phyloP scores from a whole-genome alignment of 2,329 filamentous ascomycete genomes.

The Aspergillus sp. region DNA sequence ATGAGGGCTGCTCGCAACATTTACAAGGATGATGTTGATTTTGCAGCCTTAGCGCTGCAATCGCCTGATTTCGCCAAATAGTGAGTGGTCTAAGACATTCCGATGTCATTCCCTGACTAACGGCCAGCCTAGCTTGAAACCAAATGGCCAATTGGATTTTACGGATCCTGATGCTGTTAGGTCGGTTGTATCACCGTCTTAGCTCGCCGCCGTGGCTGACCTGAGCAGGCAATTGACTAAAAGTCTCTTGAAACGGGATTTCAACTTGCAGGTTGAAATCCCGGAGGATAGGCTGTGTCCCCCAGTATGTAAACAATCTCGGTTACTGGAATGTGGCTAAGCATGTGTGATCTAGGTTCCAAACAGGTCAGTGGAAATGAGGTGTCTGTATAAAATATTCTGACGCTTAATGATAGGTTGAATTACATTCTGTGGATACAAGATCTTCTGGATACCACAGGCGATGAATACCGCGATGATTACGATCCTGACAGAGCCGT shows the following conservation, averaged over 20 bases:
- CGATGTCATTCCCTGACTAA: slow-evolving; percentile 8
- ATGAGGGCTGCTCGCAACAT: slow-evolving; percentile 42
- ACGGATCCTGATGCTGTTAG: slow-evolving; percentile 71
- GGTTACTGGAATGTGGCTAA: not conserved
- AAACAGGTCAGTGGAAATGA: slow-evolving; percentile 37
- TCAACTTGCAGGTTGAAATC: slow-evolving; percentile 67
- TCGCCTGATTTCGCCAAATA: slow-evolving; percentile 59
- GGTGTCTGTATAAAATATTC: not conserved
- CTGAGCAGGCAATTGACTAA: slow-evolving; percentile 64
- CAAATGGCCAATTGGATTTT: slow-evolving; percentile 70
- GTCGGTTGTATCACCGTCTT: slow-evolving; percentile 43
- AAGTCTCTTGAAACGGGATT: slow-evolving; percentile 72
- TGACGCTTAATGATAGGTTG: slow-evolving; percentile 50
- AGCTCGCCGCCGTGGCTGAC: slow-evolving; percentile 7
- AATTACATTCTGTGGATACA: slow-evolving; percentile 93
- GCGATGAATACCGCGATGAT: slow-evolving; percentile 43
- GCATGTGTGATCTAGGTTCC: slow-evolving; percentile 35
- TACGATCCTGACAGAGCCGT: slow-evolving; percentile 58
- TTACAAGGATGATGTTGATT: slow-evolving; percentile 61
- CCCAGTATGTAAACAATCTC: slow-evolving; percentile 54
- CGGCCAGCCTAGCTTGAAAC: slow-evolving; percentile 42
- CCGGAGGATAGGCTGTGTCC: slow-evolving; percentile 81
- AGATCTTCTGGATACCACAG: slow-evolving; percentile 69
- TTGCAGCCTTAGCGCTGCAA: slow-evolving; percentile 57
- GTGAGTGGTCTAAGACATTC: slow-evolving; percentile 36